Percentiles rank a stretch among this genome's conserved stretches.
phyloP scores from a whole-genome alignment of 2,329 filamentous ascomycete species.

The Colletotrichum destructivum region DNA sequence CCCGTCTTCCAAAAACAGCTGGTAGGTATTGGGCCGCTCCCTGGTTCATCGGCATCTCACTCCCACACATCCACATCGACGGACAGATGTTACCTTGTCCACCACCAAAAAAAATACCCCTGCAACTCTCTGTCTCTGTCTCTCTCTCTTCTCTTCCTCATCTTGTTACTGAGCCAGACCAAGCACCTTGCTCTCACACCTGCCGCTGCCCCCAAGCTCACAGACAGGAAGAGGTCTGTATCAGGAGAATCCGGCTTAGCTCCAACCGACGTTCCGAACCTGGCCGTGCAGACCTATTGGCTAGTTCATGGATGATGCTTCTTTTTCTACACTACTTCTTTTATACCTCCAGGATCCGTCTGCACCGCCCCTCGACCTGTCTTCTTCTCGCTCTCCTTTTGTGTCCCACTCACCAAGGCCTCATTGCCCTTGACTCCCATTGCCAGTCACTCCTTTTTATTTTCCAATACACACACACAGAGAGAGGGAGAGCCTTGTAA shows the following conservation, averaged over 20 bases:
- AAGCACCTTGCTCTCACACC: constrained; percentile 45
- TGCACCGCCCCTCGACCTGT: constrained; percentile 65
- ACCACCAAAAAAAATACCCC: constrained; percentile 36
- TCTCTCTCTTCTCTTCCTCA: not conserved
- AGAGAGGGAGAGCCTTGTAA: constrained; percentile 43
- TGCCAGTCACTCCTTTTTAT: constrained; percentile 68
- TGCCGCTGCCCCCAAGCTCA: constrained; percentile 47
- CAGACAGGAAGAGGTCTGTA: constrained; percentile 57
- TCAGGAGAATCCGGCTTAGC: constrained; percentile 65
- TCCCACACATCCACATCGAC: constrained; percentile 56
- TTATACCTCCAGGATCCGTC: constrained; percentile 65
- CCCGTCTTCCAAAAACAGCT: constrained; percentile 51
- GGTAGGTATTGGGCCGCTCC: constrained; percentile 45
- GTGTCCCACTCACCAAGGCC: constrained; percentile 59
- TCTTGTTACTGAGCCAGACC: constrained; percentile 36
- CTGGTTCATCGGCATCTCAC: constrained; percentile 51
- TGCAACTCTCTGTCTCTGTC: constrained; percentile 36
- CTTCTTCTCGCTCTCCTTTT: constrained; percentile 57
- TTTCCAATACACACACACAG: constrained; percentile 33
- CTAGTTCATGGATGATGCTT: constrained; percentile 57
- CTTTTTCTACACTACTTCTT: constrained; percentile 61
- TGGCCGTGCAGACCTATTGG: constrained; percentile 59
- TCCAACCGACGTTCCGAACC: constrained; percentile 67
- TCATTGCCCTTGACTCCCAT: constrained; percentile 55
- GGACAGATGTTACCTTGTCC: constrained; percentile 58